A percentile compares a stretch with the other conserved stretches of the same genome.
Conservation (phyloP, 441 rosid genomes). For the Cnidoscolus chayamansa region DNA sequence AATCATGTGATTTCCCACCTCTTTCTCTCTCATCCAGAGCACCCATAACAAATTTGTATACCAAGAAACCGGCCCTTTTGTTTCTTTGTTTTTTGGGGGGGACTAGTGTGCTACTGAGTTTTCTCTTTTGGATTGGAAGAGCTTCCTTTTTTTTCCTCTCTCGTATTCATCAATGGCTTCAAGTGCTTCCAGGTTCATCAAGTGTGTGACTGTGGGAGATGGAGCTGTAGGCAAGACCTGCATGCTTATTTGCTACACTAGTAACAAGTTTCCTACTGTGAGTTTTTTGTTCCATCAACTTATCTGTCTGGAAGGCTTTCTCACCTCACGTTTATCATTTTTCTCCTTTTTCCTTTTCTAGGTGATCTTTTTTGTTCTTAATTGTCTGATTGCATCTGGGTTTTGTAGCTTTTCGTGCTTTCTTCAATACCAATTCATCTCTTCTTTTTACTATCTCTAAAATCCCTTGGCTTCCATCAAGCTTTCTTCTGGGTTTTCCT, state of each 20-base stretch:
- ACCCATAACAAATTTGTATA: constrained; percentile 40
- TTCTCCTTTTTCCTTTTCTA: constrained; percentile 21
- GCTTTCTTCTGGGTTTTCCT: constrained; percentile 5
- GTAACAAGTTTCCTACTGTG: constrained; percentile 97
- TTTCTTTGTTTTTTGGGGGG: background rate
- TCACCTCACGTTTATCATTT: background rate
- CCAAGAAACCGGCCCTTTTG: constrained; percentile 33
- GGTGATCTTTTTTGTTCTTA: constrained; percentile 8
- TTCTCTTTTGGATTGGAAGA: background rate
- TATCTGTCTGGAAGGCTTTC: constrained; percentile 28
- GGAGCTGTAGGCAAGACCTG: constrained; percentile 99
- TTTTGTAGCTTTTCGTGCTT: constrained; percentile 35
- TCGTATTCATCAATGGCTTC: constrained; percentile 50
- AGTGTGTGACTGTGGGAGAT: constrained; percentile 97
- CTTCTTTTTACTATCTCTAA: constrained; percentile 12
- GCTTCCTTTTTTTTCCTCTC: constrained; percentile 15
- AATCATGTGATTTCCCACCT: constrained; percentile 56
- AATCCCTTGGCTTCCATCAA: too few relatives aligned
- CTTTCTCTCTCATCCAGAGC: constrained; percentile 21
- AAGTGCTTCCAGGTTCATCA: constrained; percentile 90
- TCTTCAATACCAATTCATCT: constrained; percentile 5
- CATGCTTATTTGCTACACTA: constrained; percentile 97
- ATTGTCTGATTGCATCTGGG: constrained; percentile 35
- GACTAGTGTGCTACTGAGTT: background rate
- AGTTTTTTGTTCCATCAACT: constrained; percentile 23